Evolutionary conservation across 2,329 filamentous ascomycete species (phyloP).

Genomic region (Fusarium sp.): DNA sequence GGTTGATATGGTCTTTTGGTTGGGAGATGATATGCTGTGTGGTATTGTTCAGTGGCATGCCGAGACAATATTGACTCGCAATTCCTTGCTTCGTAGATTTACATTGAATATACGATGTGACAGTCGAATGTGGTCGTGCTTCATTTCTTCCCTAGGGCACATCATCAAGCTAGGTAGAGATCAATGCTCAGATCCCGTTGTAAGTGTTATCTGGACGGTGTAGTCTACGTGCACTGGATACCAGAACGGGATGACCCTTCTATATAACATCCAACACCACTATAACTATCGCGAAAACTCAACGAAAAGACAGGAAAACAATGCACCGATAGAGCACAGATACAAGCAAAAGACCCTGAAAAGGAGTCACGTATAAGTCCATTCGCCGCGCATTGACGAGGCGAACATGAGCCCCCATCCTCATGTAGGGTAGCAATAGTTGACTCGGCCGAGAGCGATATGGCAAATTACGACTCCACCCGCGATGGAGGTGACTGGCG

Average conservation of each 20-base stretch:
- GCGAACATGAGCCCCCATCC: not conserved
- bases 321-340: not conserved
- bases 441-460: conserved; percentile 28
- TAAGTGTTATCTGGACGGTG: not conserved
- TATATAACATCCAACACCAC: not conserved
- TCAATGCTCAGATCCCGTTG: not conserved
- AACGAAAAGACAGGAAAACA: not conserved
- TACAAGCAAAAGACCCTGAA: not conserved
- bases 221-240: not conserved
- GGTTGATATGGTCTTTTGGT: not conserved
- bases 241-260: not conserved
- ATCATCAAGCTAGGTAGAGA: not conserved
- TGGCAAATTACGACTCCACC: conserved; percentile 27
- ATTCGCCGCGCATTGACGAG: not conserved
- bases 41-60: not conserved
- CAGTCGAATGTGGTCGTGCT: not conserved
- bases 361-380: not conserved
- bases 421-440: conserved; percentile 27
- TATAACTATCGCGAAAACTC: not conserved
- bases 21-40: not conserved
- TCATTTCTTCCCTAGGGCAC: not conserved
- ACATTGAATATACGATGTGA: not conserved
- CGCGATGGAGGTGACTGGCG: not conserved
- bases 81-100: not conserved
- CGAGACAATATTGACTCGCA: not conserved